Conservation (phyloP, 2,329 filamentous ascomycete species). For the Laburnicola sp. region DNA sequence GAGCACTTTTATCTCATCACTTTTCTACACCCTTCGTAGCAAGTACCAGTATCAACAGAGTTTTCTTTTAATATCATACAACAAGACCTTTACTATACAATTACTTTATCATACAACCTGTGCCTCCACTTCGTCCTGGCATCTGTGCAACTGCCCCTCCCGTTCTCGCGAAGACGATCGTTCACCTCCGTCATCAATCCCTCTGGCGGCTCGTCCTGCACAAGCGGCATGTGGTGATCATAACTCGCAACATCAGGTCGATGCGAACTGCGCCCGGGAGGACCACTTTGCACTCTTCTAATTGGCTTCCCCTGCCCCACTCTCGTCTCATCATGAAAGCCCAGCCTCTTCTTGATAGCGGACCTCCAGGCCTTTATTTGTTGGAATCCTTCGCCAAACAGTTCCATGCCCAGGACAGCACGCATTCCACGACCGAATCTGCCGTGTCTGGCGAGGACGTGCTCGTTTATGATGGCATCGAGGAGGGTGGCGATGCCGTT, state of each 20-base stretch:
- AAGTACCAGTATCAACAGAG: too few relatives aligned
- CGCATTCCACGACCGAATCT: conserved; percentile 30
- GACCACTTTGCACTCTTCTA: neutral
- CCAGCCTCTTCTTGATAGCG: conserved; percentile 33
- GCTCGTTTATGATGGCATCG: conserved; percentile 38
- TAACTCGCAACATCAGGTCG: neutral
- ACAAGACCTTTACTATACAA: neutral
- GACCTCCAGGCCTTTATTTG: conserved; percentile 39
- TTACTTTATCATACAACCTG: neutral
- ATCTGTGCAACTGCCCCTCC: too few relatives aligned
- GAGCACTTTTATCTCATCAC: too few relatives aligned
- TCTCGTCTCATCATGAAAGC: conserved; percentile 22
- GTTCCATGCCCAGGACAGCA: conserved; percentile 43
- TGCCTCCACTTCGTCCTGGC: neutral
- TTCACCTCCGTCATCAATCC: too few relatives aligned
- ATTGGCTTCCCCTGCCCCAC: neutral
- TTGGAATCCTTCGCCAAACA: conserved; percentile 32
- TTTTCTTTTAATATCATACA: neutral
- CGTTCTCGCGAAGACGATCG: too few relatives aligned
- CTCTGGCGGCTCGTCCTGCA: too few relatives aligned
- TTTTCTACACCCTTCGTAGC: too few relatives aligned
- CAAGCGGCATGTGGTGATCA: too few relatives aligned
- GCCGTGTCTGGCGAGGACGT: conserved; percentile 26
- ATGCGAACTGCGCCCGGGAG: neutral
- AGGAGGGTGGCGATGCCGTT: conserved; percentile 49